Percentiles rank a stretch among this genome's conserved stretches.
These are phyloP conservation scores for Globisporangium echinulatum DNA, from an alignment of 352 stramenopile species.

Conservation along the genomic window DNA sequence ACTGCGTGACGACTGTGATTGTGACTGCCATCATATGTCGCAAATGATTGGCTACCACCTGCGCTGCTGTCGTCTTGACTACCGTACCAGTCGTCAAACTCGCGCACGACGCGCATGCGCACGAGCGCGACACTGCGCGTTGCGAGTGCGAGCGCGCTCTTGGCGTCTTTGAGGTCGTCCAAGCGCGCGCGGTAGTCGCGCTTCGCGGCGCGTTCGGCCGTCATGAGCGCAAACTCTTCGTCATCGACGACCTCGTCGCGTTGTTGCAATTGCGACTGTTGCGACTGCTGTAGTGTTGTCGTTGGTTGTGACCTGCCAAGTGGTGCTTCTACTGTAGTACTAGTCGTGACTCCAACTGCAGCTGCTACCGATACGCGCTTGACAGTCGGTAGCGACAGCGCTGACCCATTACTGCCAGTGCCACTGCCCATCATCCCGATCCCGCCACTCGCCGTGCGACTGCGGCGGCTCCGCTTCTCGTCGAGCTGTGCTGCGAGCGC, in stretches of 20 bases:
- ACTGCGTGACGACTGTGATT: slow-evolving; percentile 12
- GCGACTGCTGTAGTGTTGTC: background rate
- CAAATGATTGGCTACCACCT: slow-evolving; percentile 1
- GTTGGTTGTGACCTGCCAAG: background rate
- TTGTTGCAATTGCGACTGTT: slow-evolving; percentile 14
- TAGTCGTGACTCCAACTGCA: background rate
- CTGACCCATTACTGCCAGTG: background rate
- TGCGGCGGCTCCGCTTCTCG: slow-evolving; percentile 47
- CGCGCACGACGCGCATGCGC: slow-evolving; percentile 65
- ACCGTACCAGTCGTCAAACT: slow-evolving; percentile 84
- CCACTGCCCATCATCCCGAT: background rate
- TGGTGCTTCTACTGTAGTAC: background rate
- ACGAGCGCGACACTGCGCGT: slow-evolving; percentile 64
- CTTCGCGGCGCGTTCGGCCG: slow-evolving; percentile 77
- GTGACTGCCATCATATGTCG: slow-evolving; percentile 24
- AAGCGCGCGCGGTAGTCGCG: slow-evolving; percentile 79
- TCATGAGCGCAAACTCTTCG: slow-evolving; percentile 89
- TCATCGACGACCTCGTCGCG: slow-evolving; percentile 87
- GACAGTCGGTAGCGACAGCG: too few species aligned
- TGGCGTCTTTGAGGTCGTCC: slow-evolving; percentile 79
- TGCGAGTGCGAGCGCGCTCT: slow-evolving; percentile 58
- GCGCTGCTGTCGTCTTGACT: slow-evolving; percentile 35
- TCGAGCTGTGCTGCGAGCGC: slow-evolving; percentile 45
- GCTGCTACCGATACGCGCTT: background rate
- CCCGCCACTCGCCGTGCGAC: background rate